These are phyloP conservation scores for Papiliotrema fonsecae DNA, from an alignment of 1,284 basidiomycete genomes.

Conservation along the genomic window DNA sequence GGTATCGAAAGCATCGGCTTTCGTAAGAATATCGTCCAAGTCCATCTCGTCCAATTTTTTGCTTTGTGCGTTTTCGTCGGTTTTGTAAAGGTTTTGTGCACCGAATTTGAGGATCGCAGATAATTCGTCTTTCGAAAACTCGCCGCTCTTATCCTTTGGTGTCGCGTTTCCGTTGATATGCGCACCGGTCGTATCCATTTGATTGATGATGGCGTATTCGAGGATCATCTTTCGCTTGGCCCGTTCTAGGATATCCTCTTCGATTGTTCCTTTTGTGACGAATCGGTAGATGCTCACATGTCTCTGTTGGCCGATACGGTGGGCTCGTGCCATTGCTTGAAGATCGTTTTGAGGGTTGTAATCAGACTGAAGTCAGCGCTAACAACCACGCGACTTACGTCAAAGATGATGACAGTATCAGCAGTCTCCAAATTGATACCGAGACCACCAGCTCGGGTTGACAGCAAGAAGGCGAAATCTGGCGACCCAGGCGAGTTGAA, in stretches of 20 bases:
- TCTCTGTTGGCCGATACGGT: slow-evolving; percentile 94
- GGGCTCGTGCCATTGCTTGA: slow-evolving; percentile 97
- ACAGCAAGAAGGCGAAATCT: slow-evolving; percentile 78
- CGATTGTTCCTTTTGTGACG: slow-evolving; percentile 98
- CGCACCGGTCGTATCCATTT: slow-evolving; percentile 98
- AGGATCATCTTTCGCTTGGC: slow-evolving; percentile 99
- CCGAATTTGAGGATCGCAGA: slow-evolving; percentile 99
- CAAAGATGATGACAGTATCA: slow-evolving; percentile 98
- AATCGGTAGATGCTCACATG: slow-evolving; percentile 95
- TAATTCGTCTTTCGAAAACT: slow-evolving; percentile 93
- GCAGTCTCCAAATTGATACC: slow-evolving; percentile 99
- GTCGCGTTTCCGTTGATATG: slow-evolving; percentile 80
- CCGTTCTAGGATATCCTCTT: slow-evolving; percentile 95
- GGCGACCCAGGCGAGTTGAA: slow-evolving; percentile 70
- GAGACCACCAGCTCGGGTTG: slow-evolving; percentile 93
- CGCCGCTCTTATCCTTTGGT: slow-evolving; percentile 71
- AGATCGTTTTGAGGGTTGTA: slow-evolving; percentile 91
- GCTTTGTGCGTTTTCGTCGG: slow-evolving; percentile 85
- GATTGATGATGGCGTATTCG: slow-evolving; percentile 99
- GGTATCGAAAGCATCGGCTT: slow-evolving; percentile 96
- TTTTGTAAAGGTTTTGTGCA: slow-evolving; percentile 98
- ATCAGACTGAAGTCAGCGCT: slow-evolving; percentile 25
- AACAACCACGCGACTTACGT: slow-evolving; percentile 58
- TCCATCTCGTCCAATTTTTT: slow-evolving; percentile 99
- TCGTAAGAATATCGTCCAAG: slow-evolving; percentile 93